Conservation (phyloP, 257 asterid species). For the Linderniella brevidens region DNA sequence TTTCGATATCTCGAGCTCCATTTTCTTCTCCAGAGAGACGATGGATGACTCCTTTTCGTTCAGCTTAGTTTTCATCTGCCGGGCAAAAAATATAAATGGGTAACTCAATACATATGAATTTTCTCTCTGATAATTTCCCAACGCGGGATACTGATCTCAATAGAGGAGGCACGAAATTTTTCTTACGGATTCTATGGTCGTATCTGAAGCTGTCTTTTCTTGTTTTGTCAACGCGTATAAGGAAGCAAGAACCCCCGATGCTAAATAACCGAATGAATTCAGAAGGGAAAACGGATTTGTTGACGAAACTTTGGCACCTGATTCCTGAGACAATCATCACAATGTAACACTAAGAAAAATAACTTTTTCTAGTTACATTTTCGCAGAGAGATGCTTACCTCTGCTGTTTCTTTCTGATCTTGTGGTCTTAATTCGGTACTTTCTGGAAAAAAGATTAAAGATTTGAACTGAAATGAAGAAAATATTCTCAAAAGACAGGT, state of each 20-base stretch:
- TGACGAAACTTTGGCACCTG: constrained; percentile 14
- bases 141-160: neutral
- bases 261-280: constrained; percentile 41
- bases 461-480: too few species aligned
- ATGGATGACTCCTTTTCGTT: constrained; percentile 38
- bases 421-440: constrained; percentile 16
- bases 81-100: constrained; percentile 10
- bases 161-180: neutral
- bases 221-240: constrained; percentile 37
- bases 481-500: too few species aligned
- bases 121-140: neutral
- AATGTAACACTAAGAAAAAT: constrained; percentile 13
- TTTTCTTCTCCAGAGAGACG: constrained; percentile 26
- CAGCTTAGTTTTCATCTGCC: constrained; percentile 45
- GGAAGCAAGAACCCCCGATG: constrained; percentile 56
- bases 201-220: constrained; percentile 37
- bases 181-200: constrained; percentile 62
- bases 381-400: constrained; percentile 35
- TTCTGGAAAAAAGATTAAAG: constrained; percentile 24
- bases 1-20: constrained; percentile 29
- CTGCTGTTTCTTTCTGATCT: constrained; percentile 23
- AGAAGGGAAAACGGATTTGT: constrained; percentile 31
- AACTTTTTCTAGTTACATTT: constrained; percentile 12
- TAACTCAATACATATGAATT: constrained; percentile 5
- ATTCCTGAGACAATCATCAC: constrained; percentile 19